These are phyloP conservation scores for Triglochin maritima DNA, from an alignment of 106 monocot species.

Conservation along the genomic window DNA sequence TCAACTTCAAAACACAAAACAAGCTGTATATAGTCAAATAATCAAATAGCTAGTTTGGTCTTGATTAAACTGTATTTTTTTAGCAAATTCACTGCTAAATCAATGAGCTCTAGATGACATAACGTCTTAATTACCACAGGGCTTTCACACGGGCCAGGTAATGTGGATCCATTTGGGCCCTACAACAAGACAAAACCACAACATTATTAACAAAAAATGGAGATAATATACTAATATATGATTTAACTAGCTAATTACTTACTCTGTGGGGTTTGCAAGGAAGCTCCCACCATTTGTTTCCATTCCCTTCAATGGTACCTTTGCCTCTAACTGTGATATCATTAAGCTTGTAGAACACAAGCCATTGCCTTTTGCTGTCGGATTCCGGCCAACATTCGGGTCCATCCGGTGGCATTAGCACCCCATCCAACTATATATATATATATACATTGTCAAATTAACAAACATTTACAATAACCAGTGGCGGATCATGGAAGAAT, in stretches of 20 bases:
- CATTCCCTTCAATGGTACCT: slow-evolving; percentile 86
- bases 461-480: background rate
- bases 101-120: background rate
- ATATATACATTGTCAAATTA: background rate
- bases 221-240: background rate
- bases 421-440: slow-evolving; percentile 59
- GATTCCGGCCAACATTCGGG: slow-evolving; percentile 76
- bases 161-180: slow-evolving; percentile 90
- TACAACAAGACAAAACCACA: slow-evolving; percentile 12
- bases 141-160: slow-evolving; percentile 86
- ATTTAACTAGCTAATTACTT: slow-evolving; percentile 2
- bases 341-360: slow-evolving; percentile 65
- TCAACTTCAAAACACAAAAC: slow-evolving; percentile 33
- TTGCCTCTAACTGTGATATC: slow-evolving; percentile 58
- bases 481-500: no score
- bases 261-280: slow-evolving; percentile 97
- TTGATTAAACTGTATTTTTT: no score
- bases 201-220: background rate
- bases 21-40: no score
- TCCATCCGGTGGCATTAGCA: slow-evolving; percentile 85
- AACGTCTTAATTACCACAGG: slow-evolving; percentile 40
- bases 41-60: no score
- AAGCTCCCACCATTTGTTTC: slow-evolving; percentile 91
- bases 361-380: slow-evolving; percentile 80
- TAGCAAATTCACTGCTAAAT: background rate